A percentile compares a stretch with the other conserved stretches of the same genome.
Conservation (phyloP, 176 grass and related monocot genomes). For the Oryza coarctata region DNA sequence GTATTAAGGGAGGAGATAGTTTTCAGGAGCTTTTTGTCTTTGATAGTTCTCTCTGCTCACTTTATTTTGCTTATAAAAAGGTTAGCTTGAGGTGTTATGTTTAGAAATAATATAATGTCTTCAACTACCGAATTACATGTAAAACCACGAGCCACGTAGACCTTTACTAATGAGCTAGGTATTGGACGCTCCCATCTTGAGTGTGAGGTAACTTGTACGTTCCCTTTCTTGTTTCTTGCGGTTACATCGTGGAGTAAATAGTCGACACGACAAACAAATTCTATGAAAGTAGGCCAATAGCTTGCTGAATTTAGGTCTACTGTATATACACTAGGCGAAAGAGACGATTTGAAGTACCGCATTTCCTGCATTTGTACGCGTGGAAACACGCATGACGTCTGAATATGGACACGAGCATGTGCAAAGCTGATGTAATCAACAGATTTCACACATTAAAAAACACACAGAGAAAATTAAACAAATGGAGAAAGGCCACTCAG, state of each 20-base stretch:
- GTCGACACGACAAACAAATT: not conserved
- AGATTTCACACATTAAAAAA: not conserved
- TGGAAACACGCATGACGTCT: not conserved
- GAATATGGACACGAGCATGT: constrained; percentile 20
- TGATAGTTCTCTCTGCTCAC: too few relatives aligned
- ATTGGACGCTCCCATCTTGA: too few relatives aligned
- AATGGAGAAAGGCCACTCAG: constrained; percentile 25
- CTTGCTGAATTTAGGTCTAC: not conserved
- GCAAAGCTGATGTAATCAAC: not conserved
- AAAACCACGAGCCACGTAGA: too few relatives aligned
- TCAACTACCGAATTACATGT: too few relatives aligned
- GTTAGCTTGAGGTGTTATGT: too few relatives aligned
- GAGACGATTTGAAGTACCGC: not conserved
- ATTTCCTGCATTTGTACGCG: not conserved
- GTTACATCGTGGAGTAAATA: not conserved
- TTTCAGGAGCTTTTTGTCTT: too few relatives aligned
- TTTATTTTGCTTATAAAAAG: too few relatives aligned
- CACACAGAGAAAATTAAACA: constrained; percentile 22
- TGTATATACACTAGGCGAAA: not conserved
- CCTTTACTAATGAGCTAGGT: too few relatives aligned
- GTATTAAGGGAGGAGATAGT: too few relatives aligned
- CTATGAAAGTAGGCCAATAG: not conserved
- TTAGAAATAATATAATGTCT: too few relatives aligned
- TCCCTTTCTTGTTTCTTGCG: too few relatives aligned
- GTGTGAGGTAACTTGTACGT: too few relatives aligned